Evolutionary conservation across 345 rosid genomes (phyloP).

Genomic region (Murraya paniculata): DNA sequence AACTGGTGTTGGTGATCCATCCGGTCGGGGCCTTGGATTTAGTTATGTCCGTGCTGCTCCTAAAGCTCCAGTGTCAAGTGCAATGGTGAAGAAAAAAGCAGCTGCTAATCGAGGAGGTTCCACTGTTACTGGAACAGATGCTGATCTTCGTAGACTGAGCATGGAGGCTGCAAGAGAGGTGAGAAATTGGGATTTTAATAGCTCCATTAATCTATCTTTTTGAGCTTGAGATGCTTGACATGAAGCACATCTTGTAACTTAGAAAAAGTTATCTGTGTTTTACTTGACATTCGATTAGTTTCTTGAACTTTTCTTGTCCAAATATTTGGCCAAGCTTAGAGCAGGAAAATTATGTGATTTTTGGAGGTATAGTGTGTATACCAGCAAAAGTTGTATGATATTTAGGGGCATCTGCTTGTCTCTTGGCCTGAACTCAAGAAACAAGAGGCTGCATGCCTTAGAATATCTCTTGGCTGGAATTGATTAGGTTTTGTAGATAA

Average conservation of each 20-base stretch:
- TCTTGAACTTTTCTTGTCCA: background rate
- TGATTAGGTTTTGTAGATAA: background rate
- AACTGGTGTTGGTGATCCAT: conserved; percentile 99
- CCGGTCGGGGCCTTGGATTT: conserved; percentile 96
- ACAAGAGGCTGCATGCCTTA: background rate
- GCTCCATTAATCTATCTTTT: background rate
- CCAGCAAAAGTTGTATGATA: too few relatives aligned
- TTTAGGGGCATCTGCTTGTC: too few relatives aligned
- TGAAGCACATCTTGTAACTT: background rate
- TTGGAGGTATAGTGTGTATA: background rate
- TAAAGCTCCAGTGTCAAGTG: conserved; percentile 80
- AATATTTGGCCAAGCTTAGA: background rate
- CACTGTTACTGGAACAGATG: conserved; percentile 97
- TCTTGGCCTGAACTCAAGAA: background rate
- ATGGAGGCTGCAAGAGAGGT: conserved; percentile 99
- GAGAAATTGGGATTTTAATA: background rate
- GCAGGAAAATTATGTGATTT: background rate
- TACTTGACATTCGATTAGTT: background rate
- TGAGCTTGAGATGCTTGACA: background rate
- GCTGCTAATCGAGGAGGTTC: conserved; percentile 85
- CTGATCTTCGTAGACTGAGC: conserved; percentile 96
- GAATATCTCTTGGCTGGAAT: background rate
- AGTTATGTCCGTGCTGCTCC: conserved; percentile 91
- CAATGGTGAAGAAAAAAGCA: conserved; percentile 74
- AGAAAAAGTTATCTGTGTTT: background rate